A percentile compares a stretch with the other conserved stretches of the same genome.
These are phyloP conservation scores for Thyridium curvatum DNA, from an alignment of 2,329 filamentous ascomycete species.

Conservation along the genomic window DNA sequence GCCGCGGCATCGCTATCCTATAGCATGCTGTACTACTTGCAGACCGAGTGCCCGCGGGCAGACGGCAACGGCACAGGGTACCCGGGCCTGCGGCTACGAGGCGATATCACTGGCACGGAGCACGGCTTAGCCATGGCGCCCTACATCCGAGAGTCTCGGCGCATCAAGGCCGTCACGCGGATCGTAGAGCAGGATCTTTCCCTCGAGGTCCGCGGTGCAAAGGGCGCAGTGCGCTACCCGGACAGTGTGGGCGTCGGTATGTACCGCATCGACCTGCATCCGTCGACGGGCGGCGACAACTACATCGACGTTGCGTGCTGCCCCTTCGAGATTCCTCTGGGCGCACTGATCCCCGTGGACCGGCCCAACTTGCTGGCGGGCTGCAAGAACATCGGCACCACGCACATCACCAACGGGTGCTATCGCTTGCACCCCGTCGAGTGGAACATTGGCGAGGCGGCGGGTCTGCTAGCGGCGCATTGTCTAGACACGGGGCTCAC, in stretches of 20 bases:
- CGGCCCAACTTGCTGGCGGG: conserved; percentile 15
- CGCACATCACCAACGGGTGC: conserved; percentile 20
- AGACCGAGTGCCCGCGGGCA: conserved; percentile 17
- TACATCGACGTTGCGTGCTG: conserved; percentile 21
- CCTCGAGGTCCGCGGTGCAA: conserved; percentile 8
- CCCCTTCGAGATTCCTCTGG: conserved; percentile 18
- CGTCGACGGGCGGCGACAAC: conserved; percentile 18
- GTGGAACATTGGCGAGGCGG: conserved; percentile 20
- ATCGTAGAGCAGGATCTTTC: conserved; percentile 18
- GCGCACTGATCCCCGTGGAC: conserved; percentile 14
- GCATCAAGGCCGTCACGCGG: conserved; percentile 16
- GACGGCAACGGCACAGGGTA: conserved; percentile 14
- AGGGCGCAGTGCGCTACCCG: conserved; percentile 14
- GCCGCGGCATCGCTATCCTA: conserved; percentile 15
- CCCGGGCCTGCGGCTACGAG: conserved; percentile 16
- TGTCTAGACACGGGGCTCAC: conserved; percentile 12
- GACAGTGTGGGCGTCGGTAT: conserved; percentile 20
- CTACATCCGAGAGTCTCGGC: conserved; percentile 17
- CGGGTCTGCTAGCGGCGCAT: conserved; percentile 15
- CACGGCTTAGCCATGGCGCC: conserved; percentile 20
- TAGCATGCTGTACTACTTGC: conserved; percentile 19
- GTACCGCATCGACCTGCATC: conserved; percentile 20
- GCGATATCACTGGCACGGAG: conserved; percentile 17
- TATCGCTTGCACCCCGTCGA: conserved; percentile 19
- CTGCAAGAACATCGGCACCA: conserved; percentile 20